phyloP scores from a whole-genome alignment of 352 stramenopile genomes.

The Phytophthora fragariae region DNA sequence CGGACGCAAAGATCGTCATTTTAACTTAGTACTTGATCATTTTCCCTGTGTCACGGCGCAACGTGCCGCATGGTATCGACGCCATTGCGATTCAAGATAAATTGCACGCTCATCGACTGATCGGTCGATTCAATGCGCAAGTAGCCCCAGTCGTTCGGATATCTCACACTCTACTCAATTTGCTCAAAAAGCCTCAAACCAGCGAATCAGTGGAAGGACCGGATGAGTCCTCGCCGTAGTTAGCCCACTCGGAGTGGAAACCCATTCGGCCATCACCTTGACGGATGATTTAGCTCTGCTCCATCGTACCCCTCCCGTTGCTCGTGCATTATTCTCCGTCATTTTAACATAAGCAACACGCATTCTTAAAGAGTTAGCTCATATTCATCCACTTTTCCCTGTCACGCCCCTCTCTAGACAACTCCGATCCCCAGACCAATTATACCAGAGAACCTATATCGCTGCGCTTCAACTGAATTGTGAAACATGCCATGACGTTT shows the following conservation, averaged over 20 bases:
- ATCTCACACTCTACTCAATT: constrained; percentile 80
- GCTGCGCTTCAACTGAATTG: too few species aligned
- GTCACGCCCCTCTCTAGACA: too few species aligned
- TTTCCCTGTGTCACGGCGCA: constrained; percentile 2
- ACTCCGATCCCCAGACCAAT: too few species aligned
- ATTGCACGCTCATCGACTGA: constrained; percentile 75
- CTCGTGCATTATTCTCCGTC: too few species aligned
- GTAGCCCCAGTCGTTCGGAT: constrained; percentile 85
- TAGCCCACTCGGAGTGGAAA: constrained; percentile 74
- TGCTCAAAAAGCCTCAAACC: constrained; percentile 70
- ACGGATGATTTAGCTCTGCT: too few species aligned
- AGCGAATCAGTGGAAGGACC: constrained; percentile 37
- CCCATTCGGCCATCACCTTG: constrained; percentile 58
- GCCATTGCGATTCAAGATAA: constrained; percentile 84
- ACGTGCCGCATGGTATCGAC: constrained; percentile 19
- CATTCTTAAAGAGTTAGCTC: too few species aligned
- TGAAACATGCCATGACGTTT: too few species aligned
- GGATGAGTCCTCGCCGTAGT: constrained; percentile 75
- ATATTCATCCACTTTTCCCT: too few species aligned
- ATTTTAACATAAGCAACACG: too few species aligned
- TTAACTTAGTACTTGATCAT: constrained; percentile 40
- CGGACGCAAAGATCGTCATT: constrained; percentile 23
- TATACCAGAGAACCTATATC: too few species aligned
- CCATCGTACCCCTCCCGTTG: too few species aligned
- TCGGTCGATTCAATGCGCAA: constrained; percentile 70